Conservation (phyloP, 1,284 basidiomycete species). For the Marasmius sp. region DNA sequence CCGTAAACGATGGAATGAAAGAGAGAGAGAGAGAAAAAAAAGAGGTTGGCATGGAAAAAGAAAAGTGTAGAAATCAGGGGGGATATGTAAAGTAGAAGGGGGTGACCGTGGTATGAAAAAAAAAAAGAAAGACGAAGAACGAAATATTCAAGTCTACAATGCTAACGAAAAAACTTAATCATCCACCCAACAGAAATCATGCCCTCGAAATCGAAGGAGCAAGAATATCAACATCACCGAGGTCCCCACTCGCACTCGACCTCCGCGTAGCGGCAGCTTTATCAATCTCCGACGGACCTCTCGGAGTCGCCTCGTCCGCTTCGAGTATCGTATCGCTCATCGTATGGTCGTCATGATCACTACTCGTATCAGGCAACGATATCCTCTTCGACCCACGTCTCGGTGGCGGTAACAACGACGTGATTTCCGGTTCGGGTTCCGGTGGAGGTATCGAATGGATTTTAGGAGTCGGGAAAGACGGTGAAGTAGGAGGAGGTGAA, state of each 20-base stretch:
- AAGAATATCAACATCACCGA: too few species aligned
- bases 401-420: conserved; percentile 61
- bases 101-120: conserved; percentile 43
- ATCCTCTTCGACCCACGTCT: conserved; percentile 44
- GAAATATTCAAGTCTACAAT: too few species aligned
- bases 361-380: conserved; percentile 6
- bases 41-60: neutral
- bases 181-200: too few species aligned
- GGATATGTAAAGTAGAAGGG: conserved; percentile 44
- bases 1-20: neutral
- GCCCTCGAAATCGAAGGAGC: too few species aligned
- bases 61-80: conserved; percentile 23
- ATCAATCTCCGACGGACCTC: neutral
- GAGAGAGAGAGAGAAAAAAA: neutral
- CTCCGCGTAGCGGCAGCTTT: neutral
- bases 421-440: conserved; percentile 41
- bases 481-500: conserved; percentile 44
- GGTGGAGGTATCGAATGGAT: conserved; percentile 33
- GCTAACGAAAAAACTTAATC: too few species aligned
- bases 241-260: neutral
- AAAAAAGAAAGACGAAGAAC: conserved; percentile 22
- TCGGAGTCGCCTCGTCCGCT: too few species aligned
- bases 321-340: too few species aligned
- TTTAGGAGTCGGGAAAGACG: conserved; percentile 26
- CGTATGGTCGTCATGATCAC: too few species aligned